Base-by-base conservation (phyloP, 768 basidiomycete species). In the Scleroderma citrinum region DNA sequence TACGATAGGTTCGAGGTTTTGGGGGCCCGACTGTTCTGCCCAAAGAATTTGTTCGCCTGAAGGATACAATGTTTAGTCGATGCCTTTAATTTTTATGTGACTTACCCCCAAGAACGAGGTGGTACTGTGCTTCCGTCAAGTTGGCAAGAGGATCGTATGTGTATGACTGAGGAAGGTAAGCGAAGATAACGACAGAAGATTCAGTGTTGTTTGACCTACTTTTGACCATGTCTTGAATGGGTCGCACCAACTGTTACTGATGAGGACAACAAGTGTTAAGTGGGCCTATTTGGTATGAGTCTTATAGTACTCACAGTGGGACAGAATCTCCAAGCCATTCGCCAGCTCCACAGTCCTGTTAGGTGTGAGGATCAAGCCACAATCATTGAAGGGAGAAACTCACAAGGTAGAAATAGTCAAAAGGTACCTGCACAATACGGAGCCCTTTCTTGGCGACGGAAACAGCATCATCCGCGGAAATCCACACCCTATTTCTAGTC, bases 131-230 rank as follows among this genome's bases (percentile, higher is more conserved):
- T 26, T 62, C 57, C 3, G 70, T 68, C 45, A 80, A n/a, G n/a
- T n/a, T n/a, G n/a, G n/a, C n/a, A n/a, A 71, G 68, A 8, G 80
- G 80, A 57, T 82, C 71, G 56, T 76, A 82, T 12, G 70, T 71
- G 59, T 71, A 76, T 3, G 74, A 54, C 75, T 76, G 34, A 10
- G 31, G 13, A 16, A 56, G 1, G 61, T 60, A 51, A 66, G 55
- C 47, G 59, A n/a, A 19, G n/a, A 56, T 11, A 8, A 35, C 24
- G 31, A 7, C n/a, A 29, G 24, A 23, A 35, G 43, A 42, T 12
- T 30, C 24, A 58, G n/a, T 29, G 14, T n/a, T 54, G 51, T 31
- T 46, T 10, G 20, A 8, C n/a, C 57, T 46, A 76, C 73, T 57
- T 69, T 54, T 46, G 73, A 69, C 77, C 78, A 81, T 12, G 72